Evolutionary conservation across 2,329 filamentous ascomycete genomes (phyloP).

Genomic region (Erysiphe neolycopersici): DNA sequence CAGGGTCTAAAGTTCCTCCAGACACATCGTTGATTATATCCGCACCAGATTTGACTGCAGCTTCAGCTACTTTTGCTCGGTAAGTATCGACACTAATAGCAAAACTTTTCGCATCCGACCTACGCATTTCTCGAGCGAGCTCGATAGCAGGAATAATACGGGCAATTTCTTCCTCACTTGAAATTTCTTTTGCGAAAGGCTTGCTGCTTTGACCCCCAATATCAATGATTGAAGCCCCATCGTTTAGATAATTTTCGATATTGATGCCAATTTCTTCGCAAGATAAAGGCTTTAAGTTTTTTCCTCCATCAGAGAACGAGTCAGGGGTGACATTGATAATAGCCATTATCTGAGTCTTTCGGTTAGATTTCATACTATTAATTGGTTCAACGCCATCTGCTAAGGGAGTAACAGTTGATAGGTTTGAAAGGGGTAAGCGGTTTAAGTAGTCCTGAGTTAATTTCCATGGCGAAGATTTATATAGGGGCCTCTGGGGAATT

Average conservation of each 20-base stretch:
- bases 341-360: conserved; percentile 58
- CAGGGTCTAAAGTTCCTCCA: conserved; percentile 47
- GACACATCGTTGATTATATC: conserved; percentile 92
- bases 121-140: neutral
- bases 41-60: conserved; percentile 51
- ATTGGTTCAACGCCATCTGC: conserved; percentile 24
- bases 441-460: conserved; percentile 33
- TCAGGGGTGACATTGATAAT: conserved; percentile 90
- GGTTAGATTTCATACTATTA: conserved; percentile 25
- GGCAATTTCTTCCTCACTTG: conserved; percentile 43
- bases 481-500: conserved; percentile 25
- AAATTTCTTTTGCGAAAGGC: conserved; percentile 42
- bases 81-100: conserved; percentile 81
- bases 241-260: conserved; percentile 32
- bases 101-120: neutral
- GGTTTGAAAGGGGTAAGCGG: conserved; percentile 23
- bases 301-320: conserved; percentile 82
- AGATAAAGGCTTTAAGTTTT: conserved; percentile 17
- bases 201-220: conserved; percentile 84
- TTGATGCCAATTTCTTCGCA: no score
- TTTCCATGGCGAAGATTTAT: conserved; percentile 29
- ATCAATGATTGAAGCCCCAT: conserved; percentile 64
- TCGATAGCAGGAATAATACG: conserved; percentile 59
- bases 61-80: conserved; percentile 54
- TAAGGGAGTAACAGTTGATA: conserved; percentile 33